phyloP scores from a whole-genome alignment of 768 basidiomycete species.

The Cystobasidiopsis lactophilus region DNA sequence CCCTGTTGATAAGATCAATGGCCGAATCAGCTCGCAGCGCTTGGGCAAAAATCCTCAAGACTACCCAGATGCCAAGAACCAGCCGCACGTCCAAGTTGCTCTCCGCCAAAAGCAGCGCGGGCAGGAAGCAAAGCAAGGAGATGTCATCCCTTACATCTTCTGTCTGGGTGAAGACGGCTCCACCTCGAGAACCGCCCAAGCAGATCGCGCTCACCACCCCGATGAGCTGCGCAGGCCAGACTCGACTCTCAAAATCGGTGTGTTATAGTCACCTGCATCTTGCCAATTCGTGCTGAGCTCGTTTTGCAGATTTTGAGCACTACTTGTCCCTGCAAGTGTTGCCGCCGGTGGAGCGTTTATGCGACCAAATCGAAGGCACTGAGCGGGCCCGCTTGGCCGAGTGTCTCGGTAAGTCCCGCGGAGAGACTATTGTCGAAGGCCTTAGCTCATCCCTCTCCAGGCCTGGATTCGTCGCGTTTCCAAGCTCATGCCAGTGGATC shows the following conservation, averaged over 20 bases:
- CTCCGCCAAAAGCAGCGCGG: constrained; percentile 69
- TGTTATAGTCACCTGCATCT: constrained; percentile 9
- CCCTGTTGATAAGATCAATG: background rate
- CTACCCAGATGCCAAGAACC: constrained; percentile 82
- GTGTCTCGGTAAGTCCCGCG: constrained; percentile 50
- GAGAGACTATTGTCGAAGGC: background rate
- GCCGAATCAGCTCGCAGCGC: constrained; percentile 33
- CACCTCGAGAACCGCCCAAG: constrained; percentile 48
- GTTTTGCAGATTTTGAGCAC: constrained; percentile 53
- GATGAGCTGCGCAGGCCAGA: constrained; percentile 62
- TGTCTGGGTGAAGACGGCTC: constrained; percentile 51
- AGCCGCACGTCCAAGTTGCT: constrained; percentile 93
- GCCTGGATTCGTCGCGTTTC: constrained; percentile 24
- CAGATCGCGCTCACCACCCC: constrained; percentile 77
- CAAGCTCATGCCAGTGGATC: constrained; percentile 13
- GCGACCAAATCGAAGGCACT: constrained; percentile 89
- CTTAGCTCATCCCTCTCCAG: constrained; percentile 15
- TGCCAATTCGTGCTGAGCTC: background rate
- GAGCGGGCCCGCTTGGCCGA: constrained; percentile 79
- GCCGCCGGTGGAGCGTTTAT: constrained; percentile 82
- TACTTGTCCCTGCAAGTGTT: constrained; percentile 80
- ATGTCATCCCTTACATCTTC: constrained; percentile 91
- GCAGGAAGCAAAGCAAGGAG: constrained; percentile 55
- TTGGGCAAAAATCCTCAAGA: constrained; percentile 91
- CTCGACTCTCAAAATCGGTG: constrained; percentile 50